Evolutionary conservation across 805 yeast genomes (phyloP).

Genomic region (Metschnikowia shivogae): DNA sequence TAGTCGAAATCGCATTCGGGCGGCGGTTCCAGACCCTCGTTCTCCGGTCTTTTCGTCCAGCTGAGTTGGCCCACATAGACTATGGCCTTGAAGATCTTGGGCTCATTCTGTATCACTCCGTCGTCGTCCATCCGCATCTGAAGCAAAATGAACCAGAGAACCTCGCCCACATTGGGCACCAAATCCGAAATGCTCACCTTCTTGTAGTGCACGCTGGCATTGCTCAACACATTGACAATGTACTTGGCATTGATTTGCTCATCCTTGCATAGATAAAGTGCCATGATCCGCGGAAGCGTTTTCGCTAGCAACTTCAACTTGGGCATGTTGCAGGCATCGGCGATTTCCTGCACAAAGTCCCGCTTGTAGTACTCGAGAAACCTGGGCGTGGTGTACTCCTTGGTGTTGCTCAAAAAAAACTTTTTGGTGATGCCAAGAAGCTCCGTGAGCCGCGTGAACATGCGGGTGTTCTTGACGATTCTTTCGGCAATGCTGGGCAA

Average conservation of each 20-base stretch:
- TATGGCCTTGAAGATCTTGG: constrained; percentile 41
- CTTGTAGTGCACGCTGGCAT: constrained; percentile 48
- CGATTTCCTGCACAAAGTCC: constrained; percentile 61
- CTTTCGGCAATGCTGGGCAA: constrained; percentile 67
- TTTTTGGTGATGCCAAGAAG: constrained; percentile 58
- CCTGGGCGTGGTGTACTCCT: constrained; percentile 71
- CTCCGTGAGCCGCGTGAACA: constrained; percentile 58
- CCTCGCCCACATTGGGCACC: constrained; percentile 35
- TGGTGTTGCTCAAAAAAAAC: constrained; percentile 65
- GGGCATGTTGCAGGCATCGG: constrained; percentile 44
- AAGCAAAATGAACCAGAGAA: constrained; percentile 33
- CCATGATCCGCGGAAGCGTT: constrained; percentile 51
- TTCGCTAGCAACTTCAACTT: constrained; percentile 46
- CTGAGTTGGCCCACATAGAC: constrained; percentile 33
- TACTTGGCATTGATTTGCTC: constrained; percentile 45
- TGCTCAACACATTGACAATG: constrained; percentile 49
- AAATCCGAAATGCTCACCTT: constrained; percentile 29
- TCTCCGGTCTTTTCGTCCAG: constrained; percentile 15
- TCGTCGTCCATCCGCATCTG: constrained; percentile 31
- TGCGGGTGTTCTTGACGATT: constrained; percentile 54
- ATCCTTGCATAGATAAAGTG: constrained; percentile 52
- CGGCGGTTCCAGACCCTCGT: constrained; percentile 7
- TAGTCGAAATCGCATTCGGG: constrained; percentile 20
- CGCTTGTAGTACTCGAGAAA: constrained; percentile 62
- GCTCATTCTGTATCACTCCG: constrained; percentile 26